Evolutionary conservation across 345 rosid genomes (phyloP), one percentile per base, ranked within the genome.

Genomic region (Ailanthus altissimus): DNA sequence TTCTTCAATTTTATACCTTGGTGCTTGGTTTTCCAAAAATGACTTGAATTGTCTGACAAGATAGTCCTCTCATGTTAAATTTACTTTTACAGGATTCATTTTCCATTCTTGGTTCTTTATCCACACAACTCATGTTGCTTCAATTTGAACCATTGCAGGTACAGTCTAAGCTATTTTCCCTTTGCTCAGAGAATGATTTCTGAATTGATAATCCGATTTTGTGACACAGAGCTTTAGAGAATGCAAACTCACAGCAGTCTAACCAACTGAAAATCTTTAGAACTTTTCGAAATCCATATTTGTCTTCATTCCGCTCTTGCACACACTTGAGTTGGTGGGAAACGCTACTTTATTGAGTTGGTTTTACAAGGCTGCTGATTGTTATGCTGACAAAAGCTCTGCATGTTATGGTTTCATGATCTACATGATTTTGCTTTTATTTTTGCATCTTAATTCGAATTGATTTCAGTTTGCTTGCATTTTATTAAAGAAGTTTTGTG

Each of bases 161-260:
- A 93, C 84, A 76, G 97, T 74, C 86, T 96, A 77, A 93, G 97
- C 75, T 96, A 91, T 47, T 88, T 96, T 53, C 99, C 98, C 43
- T 96, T 96, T 72, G 98, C 97, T 26, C 85, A 97, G 26, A 87
- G 89, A 74, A 88, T 89, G 84, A 91, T 96, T 78, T 93, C 98
- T 15, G 83, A 89, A 57, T 67, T 93, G 75, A 91, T 91, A 97
- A 58, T 96, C 71, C 90, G 97, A 10, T 83, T 89, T 23, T 96
- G 85, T 38, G 99, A 96, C 89, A 93, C 98, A 0, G 99, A 96
- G 84, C 76, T 96, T 26, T 93, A 85, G 79, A 73, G 51, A 43
- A 40, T 40, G 42, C 56, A 42, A 16, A 64, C 28, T 57, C 43
- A 53, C 68, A 16, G 51, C 21, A 70, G 62, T 64, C 50, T 40